These are phyloP conservation scores for Vachellia pachyceras DNA, from an alignment of 306 rosid genomes.

Conservation along the genomic window DNA sequence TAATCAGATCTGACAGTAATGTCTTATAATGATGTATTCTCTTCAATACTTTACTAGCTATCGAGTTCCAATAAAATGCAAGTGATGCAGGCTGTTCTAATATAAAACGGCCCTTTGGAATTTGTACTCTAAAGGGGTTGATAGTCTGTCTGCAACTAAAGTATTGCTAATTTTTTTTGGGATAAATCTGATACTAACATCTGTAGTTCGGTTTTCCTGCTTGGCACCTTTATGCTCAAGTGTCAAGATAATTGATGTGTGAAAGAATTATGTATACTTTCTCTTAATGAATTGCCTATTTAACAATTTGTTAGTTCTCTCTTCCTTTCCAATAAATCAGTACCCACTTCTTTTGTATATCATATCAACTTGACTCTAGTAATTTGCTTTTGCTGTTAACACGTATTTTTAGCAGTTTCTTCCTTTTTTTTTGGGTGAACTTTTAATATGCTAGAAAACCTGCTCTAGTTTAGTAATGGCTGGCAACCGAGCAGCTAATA, in stretches of 20 bases:
- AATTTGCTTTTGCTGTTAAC: not conserved
- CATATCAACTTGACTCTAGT: not conserved
- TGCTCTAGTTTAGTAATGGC: conserved; percentile 34
- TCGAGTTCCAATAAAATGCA: conserved; percentile 44
- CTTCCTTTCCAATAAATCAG: not conserved
- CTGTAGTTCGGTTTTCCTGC: conserved; percentile 18
- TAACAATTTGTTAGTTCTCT: conserved; percentile 2
- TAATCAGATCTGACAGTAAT: conserved; percentile 22
- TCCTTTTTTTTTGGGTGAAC: not conserved
- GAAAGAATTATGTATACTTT: not conserved
- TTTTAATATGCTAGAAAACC: not conserved
- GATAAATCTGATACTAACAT: not conserved
- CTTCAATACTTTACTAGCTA: conserved; percentile 30
- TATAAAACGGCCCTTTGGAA: conserved; percentile 24
- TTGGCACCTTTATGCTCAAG: not conserved
- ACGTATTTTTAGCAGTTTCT: not conserved
- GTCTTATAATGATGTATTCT: conserved; percentile 36
- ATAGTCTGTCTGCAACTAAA: not conserved
- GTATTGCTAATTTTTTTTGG: not conserved
- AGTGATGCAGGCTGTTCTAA: not conserved
- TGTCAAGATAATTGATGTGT: not conserved
- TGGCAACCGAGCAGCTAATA: conserved; percentile 36
- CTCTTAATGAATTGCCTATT: not conserved
- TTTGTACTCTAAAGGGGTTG: conserved; percentile 31
- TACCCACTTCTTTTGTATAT: not conserved